Percentiles rank a stretch among this genome's conserved stretches.
Conservation (phyloP, 345 rosid species). For the Hibiscus syriacus region DNA sequence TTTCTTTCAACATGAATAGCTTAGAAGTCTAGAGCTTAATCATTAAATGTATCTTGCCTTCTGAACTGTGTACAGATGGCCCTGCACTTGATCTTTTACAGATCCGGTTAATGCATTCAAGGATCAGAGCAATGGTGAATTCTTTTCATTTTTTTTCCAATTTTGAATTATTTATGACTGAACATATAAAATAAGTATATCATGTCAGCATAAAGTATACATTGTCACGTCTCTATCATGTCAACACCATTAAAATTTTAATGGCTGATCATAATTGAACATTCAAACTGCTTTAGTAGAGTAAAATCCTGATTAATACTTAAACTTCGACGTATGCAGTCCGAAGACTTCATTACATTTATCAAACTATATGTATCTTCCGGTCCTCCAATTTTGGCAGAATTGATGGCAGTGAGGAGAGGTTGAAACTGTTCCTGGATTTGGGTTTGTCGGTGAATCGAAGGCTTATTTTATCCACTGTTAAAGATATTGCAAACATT, state of each 20-base stretch:
- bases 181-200: no score
- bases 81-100: constrained; percentile 42
- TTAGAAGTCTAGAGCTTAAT: neutral
- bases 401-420: no score
- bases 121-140: constrained; percentile 33
- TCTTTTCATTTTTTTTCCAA: no score
- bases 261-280: neutral
- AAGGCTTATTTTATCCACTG: no score
- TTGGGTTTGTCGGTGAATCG: no score
- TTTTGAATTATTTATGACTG: no score
- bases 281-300: neutral
- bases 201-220: no score
- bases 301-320: neutral
- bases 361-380: neutral
- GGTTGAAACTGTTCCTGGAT: no score
- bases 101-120: constrained; percentile 37
- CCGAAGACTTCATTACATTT: neutral
- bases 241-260: no score
- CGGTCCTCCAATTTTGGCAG: no score
- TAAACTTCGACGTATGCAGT: neutral
- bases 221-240: no score
- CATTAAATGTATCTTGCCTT: neutral
- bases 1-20: neutral
- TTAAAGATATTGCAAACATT: no score
- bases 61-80: constrained; percentile 40